Conservation (phyloP, 495 filamentous ascomycete species). For the Aspergillus baeticus region DNA sequence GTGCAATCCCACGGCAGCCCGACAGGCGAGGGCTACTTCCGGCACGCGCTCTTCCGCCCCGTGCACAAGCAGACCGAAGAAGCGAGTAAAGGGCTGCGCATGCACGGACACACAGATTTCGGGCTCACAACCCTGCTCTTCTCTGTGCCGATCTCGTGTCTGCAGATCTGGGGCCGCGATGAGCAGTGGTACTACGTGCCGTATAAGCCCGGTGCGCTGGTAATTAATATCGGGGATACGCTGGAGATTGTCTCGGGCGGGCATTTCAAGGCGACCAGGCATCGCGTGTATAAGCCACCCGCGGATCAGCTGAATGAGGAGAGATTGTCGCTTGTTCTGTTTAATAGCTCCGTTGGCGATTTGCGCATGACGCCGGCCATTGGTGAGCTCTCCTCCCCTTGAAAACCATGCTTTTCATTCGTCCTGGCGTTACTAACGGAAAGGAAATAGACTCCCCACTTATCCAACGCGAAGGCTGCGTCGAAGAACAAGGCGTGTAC, state of each 20-base stretch:
- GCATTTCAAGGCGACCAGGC: conserved; percentile 48
- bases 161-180: conserved; percentile 44
- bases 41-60: conserved; percentile 44
- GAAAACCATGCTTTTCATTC: too few relatives aligned
- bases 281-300: conserved; percentile 42
- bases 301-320: conserved; percentile 39
- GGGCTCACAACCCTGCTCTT: conserved; percentile 44
- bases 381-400: conserved; percentile 15
- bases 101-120: conserved; percentile 48
- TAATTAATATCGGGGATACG: conserved; percentile 48
- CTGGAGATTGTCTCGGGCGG: conserved; percentile 48
- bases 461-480: conserved; percentile 37
- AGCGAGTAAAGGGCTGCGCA: conserved; percentile 40
- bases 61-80: conserved; percentile 36
- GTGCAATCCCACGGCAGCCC: conserved; percentile 45
- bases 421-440: too few relatives aligned
- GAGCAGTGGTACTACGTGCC: conserved; percentile 44
- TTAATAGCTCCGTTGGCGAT: conserved; percentile 41
- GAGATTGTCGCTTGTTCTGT: conserved; percentile 42
- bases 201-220: conserved; percentile 43
- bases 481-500: conserved; percentile 42
- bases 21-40: conserved; percentile 47
- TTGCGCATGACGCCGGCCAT: conserved; percentile 33
- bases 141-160: conserved; percentile 39
- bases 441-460: conserved; percentile 30